Conservation (phyloP, 345 rosid genomes). For the Ceriops tagal region DNA sequence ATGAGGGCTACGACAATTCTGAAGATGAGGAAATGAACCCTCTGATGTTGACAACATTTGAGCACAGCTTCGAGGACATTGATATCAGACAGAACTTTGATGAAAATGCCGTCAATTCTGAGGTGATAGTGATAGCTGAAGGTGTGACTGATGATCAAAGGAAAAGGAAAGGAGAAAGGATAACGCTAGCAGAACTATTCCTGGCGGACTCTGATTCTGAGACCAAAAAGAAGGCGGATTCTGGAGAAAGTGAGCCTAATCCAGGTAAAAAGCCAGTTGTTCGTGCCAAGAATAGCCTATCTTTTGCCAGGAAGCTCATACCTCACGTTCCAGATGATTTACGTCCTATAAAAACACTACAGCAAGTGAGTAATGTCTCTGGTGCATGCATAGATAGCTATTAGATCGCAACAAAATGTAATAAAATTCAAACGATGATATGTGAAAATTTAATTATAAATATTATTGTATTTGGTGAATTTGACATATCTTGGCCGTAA, state of each 20-base stretch:
- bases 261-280: conserved; percentile 23
- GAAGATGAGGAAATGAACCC: conserved; percentile 56
- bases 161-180: conserved; percentile 47
- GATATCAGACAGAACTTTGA: conserved; percentile 8
- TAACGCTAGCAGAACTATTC: conserved; percentile 81
- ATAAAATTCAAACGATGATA: too few relatives aligned
- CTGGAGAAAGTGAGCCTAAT: conserved; percentile 22
- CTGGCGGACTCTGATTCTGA: conserved; percentile 44
- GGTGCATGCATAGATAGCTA: too few relatives aligned
- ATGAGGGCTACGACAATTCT: conserved; percentile 26
- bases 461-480: too few relatives aligned
- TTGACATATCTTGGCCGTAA: too few relatives aligned
- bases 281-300: conserved; percentile 39
- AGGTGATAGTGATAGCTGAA: conserved; percentile 22
- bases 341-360: conserved; percentile 59
- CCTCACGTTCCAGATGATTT: conserved; percentile 52
- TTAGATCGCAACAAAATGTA: too few relatives aligned
- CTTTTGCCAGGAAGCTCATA: conserved; percentile 59
- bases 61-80: conserved; percentile 18
- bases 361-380: conserved; percentile 36
- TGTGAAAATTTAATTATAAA: too few relatives aligned
- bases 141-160: conserved; percentile 23
- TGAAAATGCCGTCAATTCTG: conserved; percentile 10
- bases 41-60: conserved; percentile 41
- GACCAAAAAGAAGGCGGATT: conserved; percentile 31